Percentiles rank a stretch among this genome's conserved stretches.
Evolutionary conservation across 176 grass and related monocot genomes (phyloP).

Genomic region (Cocos nucifera): DNA sequence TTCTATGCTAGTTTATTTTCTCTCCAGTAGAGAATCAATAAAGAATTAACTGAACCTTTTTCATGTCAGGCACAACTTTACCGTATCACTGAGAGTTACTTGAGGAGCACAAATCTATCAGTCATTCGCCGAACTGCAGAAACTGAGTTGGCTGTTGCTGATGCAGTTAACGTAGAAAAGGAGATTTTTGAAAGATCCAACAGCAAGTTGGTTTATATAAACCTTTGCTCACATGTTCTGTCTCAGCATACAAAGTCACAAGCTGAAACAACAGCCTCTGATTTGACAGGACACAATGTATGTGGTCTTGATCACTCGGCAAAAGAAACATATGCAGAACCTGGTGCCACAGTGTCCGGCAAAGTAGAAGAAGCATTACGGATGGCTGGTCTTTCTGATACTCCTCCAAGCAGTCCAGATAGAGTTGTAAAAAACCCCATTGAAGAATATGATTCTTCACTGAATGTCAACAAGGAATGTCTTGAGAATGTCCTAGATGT

Average conservation of each 20-base stretch:
- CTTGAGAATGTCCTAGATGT: not conserved
- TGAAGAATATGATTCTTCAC: slow-evolving; percentile 29
- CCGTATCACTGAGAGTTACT: slow-evolving; percentile 71
- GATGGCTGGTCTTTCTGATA: slow-evolving; percentile 81
- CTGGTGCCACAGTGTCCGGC: slow-evolving; percentile 18
- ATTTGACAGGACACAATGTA: slow-evolving; percentile 27
- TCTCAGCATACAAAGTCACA: slow-evolving; percentile 43
- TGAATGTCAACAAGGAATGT: slow-evolving; percentile 7
- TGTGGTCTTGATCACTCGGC: not conserved
- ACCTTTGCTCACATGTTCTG: slow-evolving; percentile 71
- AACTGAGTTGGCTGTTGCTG: slow-evolving; percentile 91
- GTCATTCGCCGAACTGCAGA: slow-evolving; percentile 64
- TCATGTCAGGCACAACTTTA: slow-evolving; percentile 74
- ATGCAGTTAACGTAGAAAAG: slow-evolving; percentile 89
- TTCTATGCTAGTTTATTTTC: slow-evolving; percentile 5
- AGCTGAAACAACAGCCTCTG: slow-evolving; percentile 20
- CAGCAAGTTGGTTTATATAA: slow-evolving; percentile 83
- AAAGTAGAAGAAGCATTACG: slow-evolving; percentile 60
- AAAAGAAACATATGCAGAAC: slow-evolving; percentile 18
- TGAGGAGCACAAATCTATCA: slow-evolving; percentile 62
- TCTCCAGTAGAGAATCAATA: slow-evolving; percentile 8
- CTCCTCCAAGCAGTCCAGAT: slow-evolving; percentile 69
- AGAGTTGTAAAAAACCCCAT: slow-evolving; percentile 8
- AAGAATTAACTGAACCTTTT: slow-evolving; percentile 11
- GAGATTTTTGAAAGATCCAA: slow-evolving; percentile 63